Evolutionary conservation across 768 basidiomycete genomes (phyloP), one percentile per base, ranked within the genome.

Genomic region (Favolaschia claudopus): DNA sequence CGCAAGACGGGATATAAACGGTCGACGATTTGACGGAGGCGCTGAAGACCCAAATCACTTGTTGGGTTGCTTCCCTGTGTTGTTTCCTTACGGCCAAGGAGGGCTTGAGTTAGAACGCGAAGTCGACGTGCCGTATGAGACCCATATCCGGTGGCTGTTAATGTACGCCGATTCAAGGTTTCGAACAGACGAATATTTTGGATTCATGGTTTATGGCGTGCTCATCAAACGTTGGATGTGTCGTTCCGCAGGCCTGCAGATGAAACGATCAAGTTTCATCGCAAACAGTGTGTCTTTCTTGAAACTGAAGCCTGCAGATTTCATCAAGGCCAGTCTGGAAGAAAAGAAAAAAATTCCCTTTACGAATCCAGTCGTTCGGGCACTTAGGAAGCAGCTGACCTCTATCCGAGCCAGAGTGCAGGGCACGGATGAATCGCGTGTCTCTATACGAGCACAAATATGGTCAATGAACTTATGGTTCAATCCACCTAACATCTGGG

Each of bases 401-500:
- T 71, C 72, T 1, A 46, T 71, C 0, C 17, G 59, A 7, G 65
- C 61, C 0, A 60, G 62, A 1, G 72, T 78, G 0, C 51, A 47
- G 7, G 77, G 78, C 0, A 70, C 77, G 0, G 75, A 81, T 43
- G 75, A 79, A 48, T 69, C 62, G 0, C 28, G 72, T 14, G 39
- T 40, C 0, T 47, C 49, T 1, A 42, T 75, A 1, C 64, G 75
- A 1, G 55, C 68, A 2, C 69, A 79, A 33, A 74, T 81, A 3
- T 80, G 79, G 78, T 65, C 69, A 3, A 79, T 73, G 0, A 67
- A 65, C 2, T 22, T 77, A 0, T 20, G 61, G 1, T 62, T 61
- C 24, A 68, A 68, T 15, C 74, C 76, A 2, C 78, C 79, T 0
- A 61, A 48, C 2, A 28, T 82, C 0, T 84, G 82, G 81, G 58